Conservation (phyloP, 257 asterid genomes). For the Salvia hispanica region DNA sequence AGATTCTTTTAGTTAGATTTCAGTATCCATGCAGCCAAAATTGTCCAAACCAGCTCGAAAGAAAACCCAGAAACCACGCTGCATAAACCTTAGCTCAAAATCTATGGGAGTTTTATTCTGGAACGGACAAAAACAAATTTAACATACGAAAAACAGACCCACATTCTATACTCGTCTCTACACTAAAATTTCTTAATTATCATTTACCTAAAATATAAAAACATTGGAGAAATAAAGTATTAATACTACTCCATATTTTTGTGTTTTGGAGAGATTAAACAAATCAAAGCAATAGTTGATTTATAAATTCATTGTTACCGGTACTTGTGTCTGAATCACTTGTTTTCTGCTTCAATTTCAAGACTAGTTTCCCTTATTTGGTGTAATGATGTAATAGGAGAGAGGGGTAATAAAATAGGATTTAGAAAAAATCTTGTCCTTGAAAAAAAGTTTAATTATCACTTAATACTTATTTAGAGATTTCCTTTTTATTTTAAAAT, state of each 20-base stretch:
- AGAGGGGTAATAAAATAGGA: too few relatives aligned
- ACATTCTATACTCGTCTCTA: constrained; percentile 37
- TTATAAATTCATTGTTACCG: constrained; percentile 32
- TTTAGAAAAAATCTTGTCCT: too few relatives aligned
- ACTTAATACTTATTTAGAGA: too few relatives aligned
- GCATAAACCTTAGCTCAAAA: constrained; percentile 36
- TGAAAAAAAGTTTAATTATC: too few relatives aligned
- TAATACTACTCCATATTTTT: too few relatives aligned
- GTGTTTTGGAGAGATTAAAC: constrained; percentile 21
- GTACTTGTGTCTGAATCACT: constrained; percentile 45
- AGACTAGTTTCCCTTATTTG: constrained; percentile 24
- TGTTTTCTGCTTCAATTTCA: constrained; percentile 37
- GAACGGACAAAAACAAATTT: constrained; percentile 20
- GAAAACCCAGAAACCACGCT: constrained; percentile 40
- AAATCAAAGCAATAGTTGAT: constrained; percentile 25
- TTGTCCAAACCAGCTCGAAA: constrained; percentile 32
- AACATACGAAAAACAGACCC: constrained; percentile 38
- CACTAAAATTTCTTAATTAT: neutral
- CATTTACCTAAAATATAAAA: constrained; percentile 1
- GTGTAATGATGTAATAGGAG: constrained; percentile 15
- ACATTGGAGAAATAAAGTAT: neutral
- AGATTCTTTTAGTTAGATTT: constrained; percentile 33
- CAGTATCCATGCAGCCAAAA: constrained; percentile 48
- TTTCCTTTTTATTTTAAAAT: too few relatives aligned
- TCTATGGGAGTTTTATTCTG: constrained; percentile 23